Evolutionary conservation across 768 basidiomycete species (phyloP), one percentile per base, ranked within the genome.

Genomic region (Termitomyces sp.): DNA sequence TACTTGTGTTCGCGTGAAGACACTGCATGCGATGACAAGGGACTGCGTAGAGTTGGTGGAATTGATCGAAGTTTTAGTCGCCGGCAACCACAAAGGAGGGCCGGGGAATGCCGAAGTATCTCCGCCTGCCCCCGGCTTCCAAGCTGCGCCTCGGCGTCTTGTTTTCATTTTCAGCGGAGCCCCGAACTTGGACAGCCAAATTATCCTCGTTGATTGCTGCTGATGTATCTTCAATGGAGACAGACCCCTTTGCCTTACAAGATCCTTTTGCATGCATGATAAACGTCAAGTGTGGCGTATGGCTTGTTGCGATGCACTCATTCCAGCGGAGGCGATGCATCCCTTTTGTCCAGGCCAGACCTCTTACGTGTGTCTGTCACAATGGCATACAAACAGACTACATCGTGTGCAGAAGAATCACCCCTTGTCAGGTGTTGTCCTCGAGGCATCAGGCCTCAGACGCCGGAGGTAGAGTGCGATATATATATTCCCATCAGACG

Each of bases 401-500:
- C n/a, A 36, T 22, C 39, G 52, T 54, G 56, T 22, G 41, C 39
- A 13, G 47, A 9, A 24, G n/a, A 42, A 33, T 24, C 34, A 24
- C 13, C 46, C 24, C 33, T 58, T 54, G 47, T 44, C 58, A 50
- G 58, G 45, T 58, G 58, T 57, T 44, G 10, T 51, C 60, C 64
- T 65, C 61, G 58, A 57, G 66, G 62, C 62, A 49, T 54, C 41
- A 42, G 8, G 9, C 6, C 5, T 55, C 52, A 44, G 45, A 18
- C 39, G 44, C 31, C 51, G 20, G 51, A 26, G 18, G 37, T 42
- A 55, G 51, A 61, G 20, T 41, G 20, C 39, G n/a, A 41, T 41
- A 54, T 57, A 62, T 63, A 66, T 51, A 60, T 55, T 58, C 51
- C 59, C 60, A 61, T 62, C 59, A 56, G 22, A 47, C 63, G 62